Base-by-base conservation (phyloP, 2,329 filamentous ascomycete species). In the Ascochyta clinopodiicola region DNA sequence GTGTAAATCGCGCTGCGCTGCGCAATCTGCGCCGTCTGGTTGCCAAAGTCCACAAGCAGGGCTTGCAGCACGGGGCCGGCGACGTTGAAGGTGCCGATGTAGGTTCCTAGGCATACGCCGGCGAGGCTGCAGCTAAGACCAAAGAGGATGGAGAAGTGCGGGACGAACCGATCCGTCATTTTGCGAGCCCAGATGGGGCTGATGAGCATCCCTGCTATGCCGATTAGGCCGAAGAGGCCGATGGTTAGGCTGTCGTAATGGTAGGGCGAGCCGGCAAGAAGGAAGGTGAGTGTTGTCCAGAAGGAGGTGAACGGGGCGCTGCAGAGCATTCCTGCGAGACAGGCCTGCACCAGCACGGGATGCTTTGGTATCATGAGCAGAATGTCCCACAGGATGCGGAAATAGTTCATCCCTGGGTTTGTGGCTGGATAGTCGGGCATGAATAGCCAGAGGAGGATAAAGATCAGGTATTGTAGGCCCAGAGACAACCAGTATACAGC, bases 381-480 rank as follows among this genome's bases (percentile, higher is more conserved):
- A 22, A 94, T 91, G 27, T 82, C 84, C 72, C 80, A 82, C 3
- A 94, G 79, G 59, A 90, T 85, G 1, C 78, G 77, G 58, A 85
- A 82, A 70, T 93, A 94, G 56, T 84, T 85, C 13, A 88, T 74
- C 0, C 85, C 84, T 1, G 85, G 86, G 68, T 92, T 93, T 4
- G 89, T 89, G 1, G 84, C 82, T 0, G 90, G 91, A 62, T 95
- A 95, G 71, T 93, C 89, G 0, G 90, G 90, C 87, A 95, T 88
- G 73, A 87, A 90, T 39, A 86, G 70, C 78, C 85, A 93, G 6
- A 94, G 82, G 0, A 88, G 75, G 6, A 78, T 61, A 51, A 88
- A 83, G 58, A 94, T 87, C 8, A 85, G 68, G 64, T 85, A 88
- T 74, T 95, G 91, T 0, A 90, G 78, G 0, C 81, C 90, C 5